Conservation (phyloP, 1,284 basidiomycete genomes). For the Filobasidium uniguttulatum region DNA sequence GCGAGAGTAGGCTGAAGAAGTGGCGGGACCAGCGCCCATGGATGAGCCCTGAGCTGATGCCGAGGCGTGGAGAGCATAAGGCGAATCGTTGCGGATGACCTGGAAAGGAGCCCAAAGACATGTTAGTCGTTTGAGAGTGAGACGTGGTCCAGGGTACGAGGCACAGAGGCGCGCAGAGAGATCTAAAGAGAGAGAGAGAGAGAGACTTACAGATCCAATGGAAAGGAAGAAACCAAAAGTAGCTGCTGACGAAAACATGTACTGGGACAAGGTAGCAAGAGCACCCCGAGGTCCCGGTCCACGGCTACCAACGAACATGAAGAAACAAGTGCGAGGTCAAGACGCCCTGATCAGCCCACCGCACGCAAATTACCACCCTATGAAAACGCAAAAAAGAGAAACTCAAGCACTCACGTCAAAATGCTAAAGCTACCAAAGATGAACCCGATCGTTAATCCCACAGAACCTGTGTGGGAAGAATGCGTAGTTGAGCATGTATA, state of each 20-base stretch:
- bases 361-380: too few species aligned
- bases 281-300: constrained; percentile 76
- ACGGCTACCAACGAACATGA: too few species aligned
- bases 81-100: constrained; percentile 33
- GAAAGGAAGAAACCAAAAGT: constrained; percentile 39
- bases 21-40: constrained; percentile 3
- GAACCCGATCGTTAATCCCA: constrained; percentile 89
- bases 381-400: too few species aligned
- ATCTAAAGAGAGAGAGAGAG: not conserved
- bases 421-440: constrained; percentile 85
- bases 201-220: constrained; percentile 33
- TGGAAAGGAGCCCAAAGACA: constrained; percentile 11
- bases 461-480: constrained; percentile 44
- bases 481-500: not conserved
- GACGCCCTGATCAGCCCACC: too few species aligned
- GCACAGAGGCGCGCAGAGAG: too few species aligned
- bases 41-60: constrained; percentile 8
- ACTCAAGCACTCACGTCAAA: constrained; percentile 48
- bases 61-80: constrained; percentile 19
- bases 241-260: constrained; percentile 56
- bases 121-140: not conserved
- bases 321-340: too few species aligned
- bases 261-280: constrained; percentile 76
- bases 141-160: not conserved
- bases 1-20: constrained; percentile 13